phyloP scores from a whole-genome alignment of 225 moss, liverwort and hornwort species.

The Asterella californica region DNA sequence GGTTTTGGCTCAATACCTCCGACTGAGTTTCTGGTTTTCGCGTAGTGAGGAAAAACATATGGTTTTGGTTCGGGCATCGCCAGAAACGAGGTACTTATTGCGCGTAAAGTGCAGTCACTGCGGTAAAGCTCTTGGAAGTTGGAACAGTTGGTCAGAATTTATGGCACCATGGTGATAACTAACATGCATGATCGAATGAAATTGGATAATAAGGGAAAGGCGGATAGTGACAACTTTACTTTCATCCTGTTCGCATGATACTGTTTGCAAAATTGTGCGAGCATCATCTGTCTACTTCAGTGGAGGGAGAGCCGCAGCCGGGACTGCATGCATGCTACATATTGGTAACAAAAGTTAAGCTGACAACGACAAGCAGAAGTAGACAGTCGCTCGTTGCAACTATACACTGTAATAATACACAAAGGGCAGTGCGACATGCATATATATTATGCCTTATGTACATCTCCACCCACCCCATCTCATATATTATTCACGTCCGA shows the following conservation, averaged over 20 bases:
- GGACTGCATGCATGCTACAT: neutral
- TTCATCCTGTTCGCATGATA: neutral
- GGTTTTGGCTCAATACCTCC: no score
- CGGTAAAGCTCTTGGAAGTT: no score
- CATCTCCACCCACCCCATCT: constrained; percentile 7
- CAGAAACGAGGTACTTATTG: no score
- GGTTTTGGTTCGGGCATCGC: no score
- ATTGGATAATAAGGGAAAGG: no score
- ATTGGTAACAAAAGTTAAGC: neutral
- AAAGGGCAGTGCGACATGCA: constrained; percentile 8
- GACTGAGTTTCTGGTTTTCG: no score
- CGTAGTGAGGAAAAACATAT: no score
- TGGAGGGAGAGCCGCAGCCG: neutral
- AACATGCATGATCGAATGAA: no score
- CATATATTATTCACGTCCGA: neutral
- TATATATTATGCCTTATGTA: neutral
- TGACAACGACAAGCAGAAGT: neutral
- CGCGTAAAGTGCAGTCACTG: no score
- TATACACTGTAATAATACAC: constrained; percentile 10
- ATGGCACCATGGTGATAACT: no score
- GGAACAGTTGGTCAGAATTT: no score
- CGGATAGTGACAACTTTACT: no score
- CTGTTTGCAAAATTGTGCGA: neutral
- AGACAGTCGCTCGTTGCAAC: constrained; percentile 2
- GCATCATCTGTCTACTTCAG: neutral